Evolutionary conservation across 108 stramenopile genomes (phyloP).

Genomic region (Cyclotella baltica): DNA sequence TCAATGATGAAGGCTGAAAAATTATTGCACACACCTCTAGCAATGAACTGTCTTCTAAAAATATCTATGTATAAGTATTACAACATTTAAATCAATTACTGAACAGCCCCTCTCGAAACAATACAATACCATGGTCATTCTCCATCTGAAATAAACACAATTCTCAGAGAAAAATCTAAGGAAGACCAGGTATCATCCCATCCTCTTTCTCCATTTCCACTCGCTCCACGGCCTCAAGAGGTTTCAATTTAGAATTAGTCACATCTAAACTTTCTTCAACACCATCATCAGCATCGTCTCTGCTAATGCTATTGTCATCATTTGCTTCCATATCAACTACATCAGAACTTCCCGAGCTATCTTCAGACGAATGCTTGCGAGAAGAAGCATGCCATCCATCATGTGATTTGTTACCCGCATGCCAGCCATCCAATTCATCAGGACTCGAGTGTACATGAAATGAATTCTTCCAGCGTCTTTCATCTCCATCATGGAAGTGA

Average conservation of each 20-base stretch:
- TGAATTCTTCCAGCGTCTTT: background rate
- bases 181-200: constrained; percentile 21
- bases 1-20: no score
- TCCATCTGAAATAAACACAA: background rate
- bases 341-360: background rate
- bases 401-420: constrained; percentile 15
- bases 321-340: background rate
- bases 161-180: background rate
- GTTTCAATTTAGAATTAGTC: background rate
- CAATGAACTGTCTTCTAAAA: no score
- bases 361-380: background rate
- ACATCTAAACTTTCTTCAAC: no score
- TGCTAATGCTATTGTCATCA: background rate
- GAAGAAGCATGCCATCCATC: constrained; percentile 18
- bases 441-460: background rate
- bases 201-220: constrained; percentile 9
- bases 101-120: no score
- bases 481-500: background rate
- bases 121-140: background rate
- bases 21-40: no score
- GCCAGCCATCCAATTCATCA: constrained; percentile 14
- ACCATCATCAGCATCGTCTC: background rate
- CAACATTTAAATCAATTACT: no score
- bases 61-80: no score
- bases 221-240: constrained; percentile 11